Evolutionary conservation across 768 basidiomycete species (phyloP), one percentile per base, ranked within the genome.

Genomic region (Scleroderma citrinum): DNA sequence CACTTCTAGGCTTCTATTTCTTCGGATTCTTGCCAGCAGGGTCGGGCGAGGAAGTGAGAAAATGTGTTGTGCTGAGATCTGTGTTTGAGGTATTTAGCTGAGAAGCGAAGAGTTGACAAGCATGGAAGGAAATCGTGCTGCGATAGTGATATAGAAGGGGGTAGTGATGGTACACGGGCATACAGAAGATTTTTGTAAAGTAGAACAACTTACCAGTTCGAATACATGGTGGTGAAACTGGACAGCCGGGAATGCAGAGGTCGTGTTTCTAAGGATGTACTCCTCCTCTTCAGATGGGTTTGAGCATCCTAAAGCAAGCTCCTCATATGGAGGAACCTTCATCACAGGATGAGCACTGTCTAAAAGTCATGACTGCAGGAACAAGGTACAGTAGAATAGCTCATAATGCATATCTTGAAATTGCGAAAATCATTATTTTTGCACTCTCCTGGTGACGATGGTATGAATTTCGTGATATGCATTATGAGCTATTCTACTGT

Each of bases 1-100:
- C 75, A n/a, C 93, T 94, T 61, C 83, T 85, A 7, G 78, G 70
- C 48, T 72, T 75, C 2, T 68, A 54, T 58, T 85, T 83, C 71
- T 97, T 98, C 1, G 93, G 85, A 64, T 98, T 97, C 67, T 93
- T 91, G 74, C 91, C 97, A 36, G 96, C 90, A 70, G n/a, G 98
- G 97, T 2, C 94, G 82, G 62, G 98, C 96, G 35, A 98, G 78
- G 80, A 99, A 97, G 59, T 93, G 90, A 1, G 89, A 85, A 20
- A 97, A 79, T 0, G 93, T 94, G 70, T 96, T 93, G 49, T 92
- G 10, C 89, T 83, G 42, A 99, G 85, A 61, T 98, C 94, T 0
- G 91, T 77, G 10, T 81, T 85, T 10, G 88, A 85, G 0, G 91
- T 90, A 11, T 97, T 70, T 0, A 86, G 84, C 42, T 84, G 75